Conservation (phyloP, 169 alveolate species). For the Cryptosporidium felis region DNA sequence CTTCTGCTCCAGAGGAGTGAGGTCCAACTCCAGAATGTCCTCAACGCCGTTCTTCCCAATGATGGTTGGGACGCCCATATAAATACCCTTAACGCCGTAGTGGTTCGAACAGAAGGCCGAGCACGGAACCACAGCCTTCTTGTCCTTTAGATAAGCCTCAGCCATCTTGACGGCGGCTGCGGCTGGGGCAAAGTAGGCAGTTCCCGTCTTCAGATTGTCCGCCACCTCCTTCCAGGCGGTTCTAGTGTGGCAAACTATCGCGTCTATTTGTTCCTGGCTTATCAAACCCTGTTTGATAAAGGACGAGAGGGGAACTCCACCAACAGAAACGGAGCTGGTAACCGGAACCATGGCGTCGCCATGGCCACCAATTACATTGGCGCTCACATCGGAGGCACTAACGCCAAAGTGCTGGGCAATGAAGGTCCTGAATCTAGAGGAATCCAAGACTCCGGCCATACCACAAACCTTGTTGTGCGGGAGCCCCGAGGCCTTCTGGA, state of each 20-base stretch:
- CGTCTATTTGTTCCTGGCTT: slow-evolving; percentile 76
- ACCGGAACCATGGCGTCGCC: slow-evolving; percentile 84
- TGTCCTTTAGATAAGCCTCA: slow-evolving; percentile 79
- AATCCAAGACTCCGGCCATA: slow-evolving; percentile 82
- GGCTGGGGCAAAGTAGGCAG: slow-evolving; percentile 83
- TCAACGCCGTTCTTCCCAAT: slow-evolving; percentile 81
- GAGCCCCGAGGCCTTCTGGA: slow-evolving; percentile 76
- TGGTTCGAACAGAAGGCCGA: slow-evolving; percentile 80
- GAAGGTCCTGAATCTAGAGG: slow-evolving; percentile 78
- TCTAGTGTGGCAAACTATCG: slow-evolving; percentile 78
- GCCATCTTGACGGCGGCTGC: slow-evolving; percentile 81
- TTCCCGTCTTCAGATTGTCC: slow-evolving; percentile 76
- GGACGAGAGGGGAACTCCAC: slow-evolving; percentile 80
- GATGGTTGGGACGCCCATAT: slow-evolving; percentile 83
- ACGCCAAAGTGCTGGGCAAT: slow-evolving; percentile 77
- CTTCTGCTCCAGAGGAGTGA: slow-evolving; percentile 73
- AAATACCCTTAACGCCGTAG: slow-evolving; percentile 79
- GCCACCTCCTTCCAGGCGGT: slow-evolving; percentile 81
- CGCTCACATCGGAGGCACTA: slow-evolving; percentile 78
- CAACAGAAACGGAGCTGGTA: slow-evolving; percentile 76
- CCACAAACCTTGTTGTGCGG: slow-evolving; percentile 81
- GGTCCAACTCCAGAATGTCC: slow-evolving; percentile 75
- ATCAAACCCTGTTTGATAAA: slow-evolving; percentile 74
- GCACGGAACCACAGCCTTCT: slow-evolving; percentile 79
- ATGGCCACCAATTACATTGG: slow-evolving; percentile 84